Percentiles rank a stretch among this genome's conserved stretches.
Evolutionary conservation across 2,329 filamentous ascomycete species (phyloP).

Genomic region (Epichloe brachyelytri): DNA sequence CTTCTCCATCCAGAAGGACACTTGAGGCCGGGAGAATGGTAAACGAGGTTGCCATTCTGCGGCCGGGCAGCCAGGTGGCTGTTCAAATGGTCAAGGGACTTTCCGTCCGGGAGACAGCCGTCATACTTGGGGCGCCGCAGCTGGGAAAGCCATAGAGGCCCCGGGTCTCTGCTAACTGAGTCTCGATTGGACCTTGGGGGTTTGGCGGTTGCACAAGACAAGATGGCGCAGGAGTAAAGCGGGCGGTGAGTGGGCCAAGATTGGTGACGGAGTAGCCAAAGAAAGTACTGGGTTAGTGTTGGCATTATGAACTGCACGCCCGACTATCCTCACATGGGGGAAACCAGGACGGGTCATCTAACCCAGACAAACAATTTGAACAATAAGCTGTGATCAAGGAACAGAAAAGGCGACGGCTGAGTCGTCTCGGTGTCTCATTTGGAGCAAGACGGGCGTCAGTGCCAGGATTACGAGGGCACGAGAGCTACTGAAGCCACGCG

Average conservation of each 20-base stretch:
- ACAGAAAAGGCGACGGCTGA: too few relatives aligned
- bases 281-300: constrained; percentile 11
- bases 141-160: constrained; percentile 4
- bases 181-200: constrained; percentile 4
- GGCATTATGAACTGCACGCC: constrained; percentile 11
- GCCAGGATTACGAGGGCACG: too few relatives aligned
- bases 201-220: constrained; percentile 9
- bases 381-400: too few relatives aligned
- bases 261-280: constrained; percentile 14
- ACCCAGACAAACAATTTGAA: too few relatives aligned
- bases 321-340: background rate
- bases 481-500: too few relatives aligned
- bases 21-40: constrained; percentile 13
- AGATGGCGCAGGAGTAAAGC: constrained; percentile 14
- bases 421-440: too few relatives aligned
- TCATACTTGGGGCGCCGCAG: constrained; percentile 4
- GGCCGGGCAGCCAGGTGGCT: too few relatives aligned
- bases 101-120: constrained; percentile 13
- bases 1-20: constrained; percentile 16
- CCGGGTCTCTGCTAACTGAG: background rate
- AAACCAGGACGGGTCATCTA: too few relatives aligned
- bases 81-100: too few relatives aligned
- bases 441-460: too few relatives aligned
- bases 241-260: constrained; percentile 18
- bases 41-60: constrained; percentile 7